phyloP scores from a whole-genome alignment of 2,329 filamentous ascomycete genomes.

The Trichoderma sp. region DNA sequence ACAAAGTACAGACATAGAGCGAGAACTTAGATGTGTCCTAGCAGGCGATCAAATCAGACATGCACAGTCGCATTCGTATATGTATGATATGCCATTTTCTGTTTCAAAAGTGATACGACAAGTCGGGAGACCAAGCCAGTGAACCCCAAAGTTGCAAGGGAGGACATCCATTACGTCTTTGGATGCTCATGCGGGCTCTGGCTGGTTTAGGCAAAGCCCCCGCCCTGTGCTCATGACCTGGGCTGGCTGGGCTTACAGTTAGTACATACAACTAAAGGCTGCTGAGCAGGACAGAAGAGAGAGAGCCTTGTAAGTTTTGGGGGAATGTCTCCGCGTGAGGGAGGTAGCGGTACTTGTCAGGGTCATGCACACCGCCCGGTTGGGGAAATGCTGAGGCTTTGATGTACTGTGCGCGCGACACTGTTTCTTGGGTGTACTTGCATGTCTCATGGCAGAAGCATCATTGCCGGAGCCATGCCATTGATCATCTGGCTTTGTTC shows the following conservation, averaged over 20 bases:
- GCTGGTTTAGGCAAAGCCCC: constrained; percentile 20
- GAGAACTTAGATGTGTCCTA: neutral
- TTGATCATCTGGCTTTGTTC: neutral
- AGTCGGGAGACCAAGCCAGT: neutral
- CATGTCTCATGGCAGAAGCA: neutral
- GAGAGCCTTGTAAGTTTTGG: neutral
- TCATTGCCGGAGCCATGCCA: neutral
- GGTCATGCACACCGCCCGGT: constrained; percentile 17
- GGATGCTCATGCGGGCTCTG: constrained; percentile 8
- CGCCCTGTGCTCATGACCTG: constrained; percentile 19
- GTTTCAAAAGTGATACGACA: neutral
- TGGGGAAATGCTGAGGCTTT: neutral
- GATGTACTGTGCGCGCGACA: neutral
- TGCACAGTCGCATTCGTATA: neutral
- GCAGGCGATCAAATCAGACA: neutral
- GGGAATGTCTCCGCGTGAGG: neutral
- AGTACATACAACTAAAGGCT: neutral
- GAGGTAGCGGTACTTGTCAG: constrained; percentile 15
- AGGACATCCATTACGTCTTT: constrained; percentile 9
- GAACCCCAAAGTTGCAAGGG: neutral
- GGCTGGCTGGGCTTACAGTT: neutral
- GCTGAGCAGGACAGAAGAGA: neutral
- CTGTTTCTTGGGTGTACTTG: neutral
- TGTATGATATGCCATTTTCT: neutral
- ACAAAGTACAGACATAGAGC: neutral